Evolutionary conservation across 2,329 filamentous ascomycete species (phyloP).

Genomic region (Trichoderma asperellum): DNA sequence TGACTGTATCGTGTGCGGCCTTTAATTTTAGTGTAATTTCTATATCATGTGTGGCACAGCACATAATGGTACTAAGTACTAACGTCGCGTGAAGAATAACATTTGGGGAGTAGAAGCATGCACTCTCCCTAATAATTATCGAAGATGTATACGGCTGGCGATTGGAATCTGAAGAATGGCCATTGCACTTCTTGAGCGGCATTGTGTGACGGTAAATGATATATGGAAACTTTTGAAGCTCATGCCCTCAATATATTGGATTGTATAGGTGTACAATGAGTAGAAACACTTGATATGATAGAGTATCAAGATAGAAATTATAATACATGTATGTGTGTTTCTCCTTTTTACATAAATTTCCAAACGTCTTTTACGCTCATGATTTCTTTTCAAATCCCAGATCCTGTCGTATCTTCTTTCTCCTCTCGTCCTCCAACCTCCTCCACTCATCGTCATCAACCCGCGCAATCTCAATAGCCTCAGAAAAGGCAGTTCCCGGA

Average conservation of each 20-base stretch:
- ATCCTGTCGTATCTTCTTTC: slow-evolving; percentile 43
- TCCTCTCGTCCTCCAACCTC: slow-evolving; percentile 41
- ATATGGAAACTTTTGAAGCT: background rate
- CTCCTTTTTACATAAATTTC: no score
- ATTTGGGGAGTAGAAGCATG: no score
- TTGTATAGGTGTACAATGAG: background rate
- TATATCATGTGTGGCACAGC: no score
- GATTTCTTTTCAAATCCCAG: slow-evolving; percentile 37
- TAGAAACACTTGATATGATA: background rate
- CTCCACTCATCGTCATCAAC: slow-evolving; percentile 51
- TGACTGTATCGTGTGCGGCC: no score
- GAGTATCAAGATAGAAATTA: background rate
- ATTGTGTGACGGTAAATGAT: background rate
- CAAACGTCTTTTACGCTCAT: slow-evolving; percentile 12
- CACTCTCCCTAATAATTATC: no score
- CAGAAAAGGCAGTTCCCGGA: slow-evolving; percentile 51
- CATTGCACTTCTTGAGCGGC: no score
- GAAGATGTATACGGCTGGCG: background rate
- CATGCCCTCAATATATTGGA: background rate
- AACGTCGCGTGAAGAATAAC: no score
- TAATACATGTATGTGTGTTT: background rate
- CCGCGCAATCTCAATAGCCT: slow-evolving; percentile 44
- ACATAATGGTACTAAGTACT: no score
- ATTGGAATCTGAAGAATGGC: background rate
- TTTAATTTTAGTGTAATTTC: no score